phyloP scores from a whole-genome alignment of 2,329 filamentous ascomycete genomes.

The Colletotrichum falcatum region DNA sequence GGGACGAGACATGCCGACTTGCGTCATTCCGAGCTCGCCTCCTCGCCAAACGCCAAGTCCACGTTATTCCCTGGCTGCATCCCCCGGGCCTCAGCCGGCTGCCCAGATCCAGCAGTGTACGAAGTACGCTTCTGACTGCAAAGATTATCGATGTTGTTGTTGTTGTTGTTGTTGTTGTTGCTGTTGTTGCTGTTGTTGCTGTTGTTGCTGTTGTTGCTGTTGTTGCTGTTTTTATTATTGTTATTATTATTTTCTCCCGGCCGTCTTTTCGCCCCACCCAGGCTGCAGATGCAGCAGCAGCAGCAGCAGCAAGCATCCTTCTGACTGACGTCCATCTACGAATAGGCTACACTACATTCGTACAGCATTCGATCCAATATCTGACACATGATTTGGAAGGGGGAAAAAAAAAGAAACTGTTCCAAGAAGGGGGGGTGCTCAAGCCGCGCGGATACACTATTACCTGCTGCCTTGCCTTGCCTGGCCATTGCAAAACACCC shows the following conservation, averaged over 20 bases:
- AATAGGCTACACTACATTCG: background rate
- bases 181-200: too few relatives aligned
- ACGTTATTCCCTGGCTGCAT: background rate
- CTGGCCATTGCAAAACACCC: background rate
- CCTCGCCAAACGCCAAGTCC: background rate
- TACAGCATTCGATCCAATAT: background rate
- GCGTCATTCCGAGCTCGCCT: slow-evolving; percentile 2
- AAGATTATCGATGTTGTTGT: too few relatives aligned
- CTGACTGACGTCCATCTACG: background rate
- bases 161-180: too few relatives aligned
- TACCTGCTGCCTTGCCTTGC: too few relatives aligned
- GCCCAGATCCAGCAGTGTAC: background rate
- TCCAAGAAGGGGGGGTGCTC: background rate
- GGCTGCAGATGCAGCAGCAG: background rate
- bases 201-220: too few relatives aligned
- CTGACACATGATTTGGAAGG: background rate
- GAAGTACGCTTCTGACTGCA: background rate
- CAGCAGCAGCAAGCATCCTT: too few relatives aligned
- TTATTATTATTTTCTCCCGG: background rate
- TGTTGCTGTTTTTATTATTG: too few relatives aligned
- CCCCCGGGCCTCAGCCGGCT: background rate
- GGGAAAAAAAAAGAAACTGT: background rate
- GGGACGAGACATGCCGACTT: background rate
- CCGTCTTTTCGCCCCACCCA: background rate
- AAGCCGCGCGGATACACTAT: background rate